These are phyloP conservation scores for Aspergillus sclerotiicarbonarius DNA, from an alignment of 495 filamentous ascomycete genomes.

Conservation along the genomic window DNA sequence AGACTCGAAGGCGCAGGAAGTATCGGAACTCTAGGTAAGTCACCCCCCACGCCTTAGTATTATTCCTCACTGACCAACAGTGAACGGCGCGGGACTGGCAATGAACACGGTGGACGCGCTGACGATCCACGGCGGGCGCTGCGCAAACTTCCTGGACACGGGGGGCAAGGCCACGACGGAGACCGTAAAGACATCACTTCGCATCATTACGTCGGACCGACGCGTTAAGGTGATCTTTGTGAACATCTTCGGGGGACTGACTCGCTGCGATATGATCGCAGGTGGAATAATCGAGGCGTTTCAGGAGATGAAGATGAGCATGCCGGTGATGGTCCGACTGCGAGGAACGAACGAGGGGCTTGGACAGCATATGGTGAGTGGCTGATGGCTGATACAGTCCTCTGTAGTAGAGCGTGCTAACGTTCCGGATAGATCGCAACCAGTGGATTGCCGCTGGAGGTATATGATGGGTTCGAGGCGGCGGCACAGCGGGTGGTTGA, in stretches of 20 bases:
- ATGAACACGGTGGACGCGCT: constrained; percentile 92
- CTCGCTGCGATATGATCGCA: constrained; percentile 85
- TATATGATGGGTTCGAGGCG: constrained; percentile 80
- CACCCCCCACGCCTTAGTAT: neutral
- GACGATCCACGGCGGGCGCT: constrained; percentile 58
- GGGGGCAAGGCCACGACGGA: constrained; percentile 87
- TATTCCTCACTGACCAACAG: constrained; percentile 32
- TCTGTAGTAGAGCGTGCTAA: constrained; percentile 10
- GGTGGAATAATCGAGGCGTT: constrained; percentile 78
- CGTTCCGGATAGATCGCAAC: constrained; percentile 56
- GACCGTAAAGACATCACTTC: constrained; percentile 76
- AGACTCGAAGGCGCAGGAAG: constrained; percentile 50
- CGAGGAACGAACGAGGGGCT: constrained; percentile 78
- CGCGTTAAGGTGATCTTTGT: constrained; percentile 77
- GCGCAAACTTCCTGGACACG: constrained; percentile 85
- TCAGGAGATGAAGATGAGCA: constrained; percentile 61
- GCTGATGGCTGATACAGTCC: neutral
- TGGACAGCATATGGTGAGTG: constrained; percentile 67
- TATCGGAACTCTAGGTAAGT: constrained; percentile 64
- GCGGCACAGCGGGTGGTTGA: constrained; percentile 73
- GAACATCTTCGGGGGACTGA: constrained; percentile 89
- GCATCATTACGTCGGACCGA: constrained; percentile 65
- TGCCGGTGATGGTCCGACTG: constrained; percentile 82
- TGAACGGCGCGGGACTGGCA: constrained; percentile 86
- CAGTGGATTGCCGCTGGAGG: constrained; percentile 68